phyloP scores from a whole-genome alignment of 2,329 filamentous ascomycete species.

The Botrytis aclada region DNA sequence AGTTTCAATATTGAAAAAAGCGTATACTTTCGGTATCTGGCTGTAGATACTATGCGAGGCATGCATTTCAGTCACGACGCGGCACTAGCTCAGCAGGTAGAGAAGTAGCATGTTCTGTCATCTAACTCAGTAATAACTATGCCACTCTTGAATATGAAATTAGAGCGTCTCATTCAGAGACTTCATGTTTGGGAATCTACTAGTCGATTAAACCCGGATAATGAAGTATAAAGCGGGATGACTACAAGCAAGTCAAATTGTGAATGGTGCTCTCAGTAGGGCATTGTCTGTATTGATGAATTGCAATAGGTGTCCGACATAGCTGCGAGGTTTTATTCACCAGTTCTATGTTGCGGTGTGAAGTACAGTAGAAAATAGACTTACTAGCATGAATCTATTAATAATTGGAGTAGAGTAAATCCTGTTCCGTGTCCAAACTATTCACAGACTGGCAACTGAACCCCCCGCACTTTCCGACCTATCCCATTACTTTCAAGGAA shows the following conservation, averaged over 20 bases:
- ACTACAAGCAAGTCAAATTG: background rate
- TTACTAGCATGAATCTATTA: background rate
- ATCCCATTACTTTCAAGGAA: background rate
- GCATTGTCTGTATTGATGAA: background rate
- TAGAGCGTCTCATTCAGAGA: background rate
- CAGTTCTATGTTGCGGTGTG: background rate
- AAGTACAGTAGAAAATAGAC: slow-evolving; percentile 1
- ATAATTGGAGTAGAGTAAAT: background rate
- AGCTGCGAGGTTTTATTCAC: background rate
- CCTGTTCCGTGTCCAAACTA: background rate
- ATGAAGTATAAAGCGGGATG: background rate
- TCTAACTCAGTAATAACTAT: background rate
- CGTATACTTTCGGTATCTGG: background rate
- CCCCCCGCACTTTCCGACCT: background rate
- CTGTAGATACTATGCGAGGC: background rate
- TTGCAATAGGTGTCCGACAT: background rate
- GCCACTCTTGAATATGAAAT: background rate
- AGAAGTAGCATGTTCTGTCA: background rate
- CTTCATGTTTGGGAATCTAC: background rate
- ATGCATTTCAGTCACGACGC: background rate
- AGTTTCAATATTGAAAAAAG: background rate
- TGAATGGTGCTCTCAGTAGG: background rate
- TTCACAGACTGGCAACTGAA: background rate
- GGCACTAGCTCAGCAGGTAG: background rate
- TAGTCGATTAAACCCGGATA: background rate